Conservation (phyloP, 306 rosid genomes). For the Castanea crenata region DNA sequence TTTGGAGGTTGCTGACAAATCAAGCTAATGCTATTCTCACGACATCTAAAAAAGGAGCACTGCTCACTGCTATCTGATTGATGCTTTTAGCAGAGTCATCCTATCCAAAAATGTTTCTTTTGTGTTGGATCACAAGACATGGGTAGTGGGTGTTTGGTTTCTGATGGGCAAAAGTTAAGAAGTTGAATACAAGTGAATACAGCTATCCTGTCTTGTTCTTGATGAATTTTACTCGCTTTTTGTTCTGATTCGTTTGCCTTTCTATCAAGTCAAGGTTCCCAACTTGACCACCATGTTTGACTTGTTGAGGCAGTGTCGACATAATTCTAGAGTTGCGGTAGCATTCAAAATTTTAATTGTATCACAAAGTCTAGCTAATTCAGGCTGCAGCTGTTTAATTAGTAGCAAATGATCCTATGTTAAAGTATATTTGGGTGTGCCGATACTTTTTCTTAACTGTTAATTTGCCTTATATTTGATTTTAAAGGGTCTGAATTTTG, state of each 20-base stretch:
- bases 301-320: neutral
- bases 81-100: constrained; percentile 39
- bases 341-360: no score
- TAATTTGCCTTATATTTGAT: neutral
- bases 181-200: constrained; percentile 79
- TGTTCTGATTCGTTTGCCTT: constrained; percentile 92
- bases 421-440: neutral
- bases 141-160: constrained; percentile 71
- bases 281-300: constrained; percentile 51
- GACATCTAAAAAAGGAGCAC: constrained; percentile 38
- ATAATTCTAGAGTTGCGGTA: neutral
- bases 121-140: constrained; percentile 45
- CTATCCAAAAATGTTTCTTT: constrained; percentile 28
- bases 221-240: constrained; percentile 55
- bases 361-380: neutral
- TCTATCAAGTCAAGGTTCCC: constrained; percentile 55
- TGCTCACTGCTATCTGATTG: constrained; percentile 38
- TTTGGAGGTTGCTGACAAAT: constrained; percentile 50
- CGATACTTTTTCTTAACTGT: neutral
- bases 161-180: constrained; percentile 63
- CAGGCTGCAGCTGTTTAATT: neutral
- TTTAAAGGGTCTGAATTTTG: neutral
- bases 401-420: neutral
- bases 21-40: constrained; percentile 41
- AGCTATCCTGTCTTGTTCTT: constrained; percentile 63